Percentiles rank a stretch among this genome's conserved stretches.
These are phyloP conservation scores for Heritiera littoralis DNA, from an alignment of 345 rosid species.

Conservation along the genomic window DNA sequence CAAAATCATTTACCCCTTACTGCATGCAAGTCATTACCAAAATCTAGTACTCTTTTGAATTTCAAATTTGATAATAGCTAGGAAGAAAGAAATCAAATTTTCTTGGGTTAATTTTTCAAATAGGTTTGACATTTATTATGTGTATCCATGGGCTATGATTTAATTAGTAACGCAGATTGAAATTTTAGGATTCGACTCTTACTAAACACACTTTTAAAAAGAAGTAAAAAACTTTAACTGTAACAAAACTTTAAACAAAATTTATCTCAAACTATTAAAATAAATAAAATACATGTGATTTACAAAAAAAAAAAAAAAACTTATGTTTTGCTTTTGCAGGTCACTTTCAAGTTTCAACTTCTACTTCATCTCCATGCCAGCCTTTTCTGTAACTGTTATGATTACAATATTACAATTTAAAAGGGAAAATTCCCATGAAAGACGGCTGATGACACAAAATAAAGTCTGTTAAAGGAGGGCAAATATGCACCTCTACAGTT, in stretches of 20 bases:
- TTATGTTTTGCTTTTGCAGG: not conserved
- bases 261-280: too few relatives aligned
- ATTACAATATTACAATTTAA: not conserved
- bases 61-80: not conserved
- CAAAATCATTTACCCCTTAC: not conserved
- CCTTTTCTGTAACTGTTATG: not conserved
- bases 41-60: not conserved
- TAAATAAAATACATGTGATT: too few relatives aligned
- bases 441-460: not conserved
- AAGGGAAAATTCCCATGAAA: too few relatives aligned
- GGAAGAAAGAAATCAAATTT: not conserved
- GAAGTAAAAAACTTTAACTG: too few relatives aligned
- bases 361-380: not conserved
- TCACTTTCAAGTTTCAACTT: not conserved
- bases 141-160: not conserved
- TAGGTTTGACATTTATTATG: not conserved
- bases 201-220: too few relatives aligned
- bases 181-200: too few relatives aligned
- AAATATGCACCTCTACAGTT: not conserved
- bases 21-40: not conserved
- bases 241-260: too few relatives aligned
- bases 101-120: not conserved
- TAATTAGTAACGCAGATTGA: too few relatives aligned
- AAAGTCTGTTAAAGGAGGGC: too few relatives aligned
- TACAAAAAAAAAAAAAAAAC: not conserved